These are phyloP conservation scores for Cryptococcus sp. DNA, from an alignment of 1,284 basidiomycete species.

Conservation along the genomic window DNA sequence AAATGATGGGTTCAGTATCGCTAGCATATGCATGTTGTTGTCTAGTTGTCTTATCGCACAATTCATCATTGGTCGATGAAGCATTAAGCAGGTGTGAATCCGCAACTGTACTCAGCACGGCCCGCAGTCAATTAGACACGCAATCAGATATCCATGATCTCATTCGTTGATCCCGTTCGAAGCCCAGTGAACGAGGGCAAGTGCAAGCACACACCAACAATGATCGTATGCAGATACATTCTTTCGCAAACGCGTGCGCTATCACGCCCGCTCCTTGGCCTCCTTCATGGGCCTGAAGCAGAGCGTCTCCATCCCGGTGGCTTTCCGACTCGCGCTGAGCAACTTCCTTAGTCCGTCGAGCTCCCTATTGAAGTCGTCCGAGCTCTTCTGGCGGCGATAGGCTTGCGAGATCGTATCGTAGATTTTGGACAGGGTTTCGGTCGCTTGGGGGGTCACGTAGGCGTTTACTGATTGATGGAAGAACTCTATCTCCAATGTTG, in stretches of 20 bases:
- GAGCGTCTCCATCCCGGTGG: conserved; percentile 91
- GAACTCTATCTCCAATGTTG: conserved; percentile 98
- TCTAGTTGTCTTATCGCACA: too few relatives aligned
- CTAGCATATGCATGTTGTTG: too few relatives aligned
- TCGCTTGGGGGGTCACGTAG: conserved; percentile 79
- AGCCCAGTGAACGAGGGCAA: too few relatives aligned
- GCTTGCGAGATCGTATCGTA: conserved; percentile 94
- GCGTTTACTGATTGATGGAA: conserved; percentile 91
- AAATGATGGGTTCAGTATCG: conserved; percentile 14
- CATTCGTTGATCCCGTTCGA: too few relatives aligned
- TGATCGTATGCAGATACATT: too few relatives aligned
- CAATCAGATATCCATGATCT: too few relatives aligned
- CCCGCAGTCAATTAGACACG: too few relatives aligned
- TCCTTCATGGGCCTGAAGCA: conserved; percentile 58
- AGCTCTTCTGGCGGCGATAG: conserved; percentile 66
- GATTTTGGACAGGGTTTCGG: conserved; percentile 79
- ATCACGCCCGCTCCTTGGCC: neutral
- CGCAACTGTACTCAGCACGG: too few relatives aligned
- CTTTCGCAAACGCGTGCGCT: too few relatives aligned
- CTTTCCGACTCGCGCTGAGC: conserved; percentile 78
- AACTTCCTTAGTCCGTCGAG: conserved; percentile 90
- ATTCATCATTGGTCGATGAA: too few relatives aligned
- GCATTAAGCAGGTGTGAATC: too few relatives aligned
- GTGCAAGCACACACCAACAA: too few relatives aligned
- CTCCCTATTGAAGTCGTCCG: conserved; percentile 77